phyloP scores from a whole-genome alignment of 768 basidiomycete species.

The Rhodotorula sphaerocarpa region DNA sequence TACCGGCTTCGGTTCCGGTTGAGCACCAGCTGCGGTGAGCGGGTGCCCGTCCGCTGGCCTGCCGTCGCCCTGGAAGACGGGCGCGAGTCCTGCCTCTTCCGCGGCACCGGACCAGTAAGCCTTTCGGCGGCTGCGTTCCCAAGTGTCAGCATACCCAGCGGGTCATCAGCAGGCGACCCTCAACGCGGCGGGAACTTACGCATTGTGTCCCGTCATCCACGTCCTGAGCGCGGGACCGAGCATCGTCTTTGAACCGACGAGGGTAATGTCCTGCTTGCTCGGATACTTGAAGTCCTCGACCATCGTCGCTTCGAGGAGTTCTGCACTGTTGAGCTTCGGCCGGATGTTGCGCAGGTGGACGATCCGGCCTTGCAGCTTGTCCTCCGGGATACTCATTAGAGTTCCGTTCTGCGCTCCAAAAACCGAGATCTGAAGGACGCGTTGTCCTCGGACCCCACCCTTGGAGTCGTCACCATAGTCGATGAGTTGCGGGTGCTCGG shows the following conservation, averaged over 20 bases:
- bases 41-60: too few relatives aligned
- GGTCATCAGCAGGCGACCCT: too few relatives aligned
- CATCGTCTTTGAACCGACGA: neutral
- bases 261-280: neutral
- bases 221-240: too few relatives aligned
- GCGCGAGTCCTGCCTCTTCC: neutral
- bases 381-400: neutral
- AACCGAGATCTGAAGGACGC: conserved; percentile 14
- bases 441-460: neutral
- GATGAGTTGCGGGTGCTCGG: neutral
- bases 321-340: neutral
- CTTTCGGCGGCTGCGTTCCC: conserved; percentile 3
- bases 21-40: too few relatives aligned
- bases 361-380: conserved; percentile 1
- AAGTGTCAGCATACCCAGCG: too few relatives aligned
- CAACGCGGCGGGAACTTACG: too few relatives aligned
- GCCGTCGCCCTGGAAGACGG: neutral
- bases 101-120: neutral
- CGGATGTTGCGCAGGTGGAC: conserved; percentile 11
- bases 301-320: conserved; percentile 20
- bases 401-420: conserved; percentile 19
- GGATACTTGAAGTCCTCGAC: neutral
- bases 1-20: too few relatives aligned
- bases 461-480: neutral
- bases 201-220: too few relatives aligned